Conservation (phyloP, 202 grass and related monocot species). For the Setaria viridis region DNA sequence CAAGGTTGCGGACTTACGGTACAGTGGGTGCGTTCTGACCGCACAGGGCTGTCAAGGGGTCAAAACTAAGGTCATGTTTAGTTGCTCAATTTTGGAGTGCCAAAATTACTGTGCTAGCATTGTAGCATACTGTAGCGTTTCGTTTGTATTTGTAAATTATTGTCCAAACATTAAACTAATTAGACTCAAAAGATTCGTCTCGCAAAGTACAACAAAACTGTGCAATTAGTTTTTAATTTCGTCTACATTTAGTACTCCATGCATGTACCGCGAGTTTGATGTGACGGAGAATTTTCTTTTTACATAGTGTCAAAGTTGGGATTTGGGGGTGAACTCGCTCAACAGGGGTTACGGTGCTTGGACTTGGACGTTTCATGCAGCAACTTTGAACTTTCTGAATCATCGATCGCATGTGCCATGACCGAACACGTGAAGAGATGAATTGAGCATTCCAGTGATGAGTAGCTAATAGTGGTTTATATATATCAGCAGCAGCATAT, state of each 20-base stretch:
- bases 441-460: not conserved
- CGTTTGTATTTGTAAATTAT: too few species aligned
- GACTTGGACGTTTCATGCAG: not conserved
- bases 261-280: too few species aligned
- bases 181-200: too few species aligned
- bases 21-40: not conserved
- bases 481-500: not conserved
- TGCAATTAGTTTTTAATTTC: too few species aligned
- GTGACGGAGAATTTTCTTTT: too few species aligned
- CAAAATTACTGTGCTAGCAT: too few species aligned
- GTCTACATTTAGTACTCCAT: too few species aligned
- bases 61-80: not conserved
- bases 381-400: slow-evolving; percentile 8
- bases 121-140: too few species aligned
- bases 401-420: not conserved
- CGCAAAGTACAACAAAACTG: too few species aligned
- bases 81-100: too few species aligned
- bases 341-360: not conserved
- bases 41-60: not conserved
- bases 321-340: not conserved
- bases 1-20: not conserved
- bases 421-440: not conserved
- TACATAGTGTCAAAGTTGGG: too few species aligned
- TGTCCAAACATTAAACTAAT: too few species aligned
- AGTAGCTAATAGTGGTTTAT: not conserved